Percentiles rank a stretch among this genome's conserved stretches.
Conservation (phyloP, 495 filamentous ascomycete species). For the Xylaria flabelliformis region DNA sequence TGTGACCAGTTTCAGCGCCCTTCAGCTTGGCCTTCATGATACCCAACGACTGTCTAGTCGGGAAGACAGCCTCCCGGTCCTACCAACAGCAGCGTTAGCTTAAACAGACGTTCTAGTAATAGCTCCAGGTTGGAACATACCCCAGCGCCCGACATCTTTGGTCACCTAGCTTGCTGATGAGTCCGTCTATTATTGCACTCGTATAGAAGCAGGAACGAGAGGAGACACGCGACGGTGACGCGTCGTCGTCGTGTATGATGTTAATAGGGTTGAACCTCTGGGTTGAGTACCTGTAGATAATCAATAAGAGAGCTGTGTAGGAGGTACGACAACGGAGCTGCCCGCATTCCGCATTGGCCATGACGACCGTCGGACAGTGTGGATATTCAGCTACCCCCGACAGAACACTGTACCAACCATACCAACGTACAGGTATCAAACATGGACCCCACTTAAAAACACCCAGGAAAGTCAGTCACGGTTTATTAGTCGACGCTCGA, state of each 20-base stretch:
- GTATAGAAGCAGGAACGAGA: not conserved
- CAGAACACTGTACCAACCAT: not conserved
- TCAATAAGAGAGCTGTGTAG: not conserved
- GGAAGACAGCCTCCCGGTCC: slow-evolving; percentile 95
- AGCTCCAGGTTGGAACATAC: slow-evolving; percentile 49
- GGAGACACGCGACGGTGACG: not conserved
- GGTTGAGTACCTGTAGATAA: slow-evolving; percentile 1
- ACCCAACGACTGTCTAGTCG: slow-evolving; percentile 94
- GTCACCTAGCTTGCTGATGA: slow-evolving; percentile 12
- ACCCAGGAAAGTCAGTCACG: slow-evolving; percentile 18
- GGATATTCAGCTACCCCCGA: too few relatives aligned
- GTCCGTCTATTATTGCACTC: not conserved
- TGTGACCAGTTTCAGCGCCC: slow-evolving; percentile 90
- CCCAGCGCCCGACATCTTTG: slow-evolving; percentile 52
- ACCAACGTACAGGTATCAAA: not conserved
- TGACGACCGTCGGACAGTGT: slow-evolving; percentile 19
- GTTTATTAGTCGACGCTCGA: slow-evolving; percentile 21
- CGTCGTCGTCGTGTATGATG: not conserved
- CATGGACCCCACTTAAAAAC: slow-evolving; percentile 23
- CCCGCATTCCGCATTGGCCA: not conserved
- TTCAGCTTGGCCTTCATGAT: slow-evolving; percentile 99
- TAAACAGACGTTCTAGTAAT: slow-evolving; percentile 12
- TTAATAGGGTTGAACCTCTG: not conserved
- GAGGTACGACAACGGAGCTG: too few relatives aligned
- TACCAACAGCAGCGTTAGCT: slow-evolving; percentile 40